Conservation (phyloP, 2,329 filamentous ascomycete genomes). For the Ceratocystis huliohia region DNA sequence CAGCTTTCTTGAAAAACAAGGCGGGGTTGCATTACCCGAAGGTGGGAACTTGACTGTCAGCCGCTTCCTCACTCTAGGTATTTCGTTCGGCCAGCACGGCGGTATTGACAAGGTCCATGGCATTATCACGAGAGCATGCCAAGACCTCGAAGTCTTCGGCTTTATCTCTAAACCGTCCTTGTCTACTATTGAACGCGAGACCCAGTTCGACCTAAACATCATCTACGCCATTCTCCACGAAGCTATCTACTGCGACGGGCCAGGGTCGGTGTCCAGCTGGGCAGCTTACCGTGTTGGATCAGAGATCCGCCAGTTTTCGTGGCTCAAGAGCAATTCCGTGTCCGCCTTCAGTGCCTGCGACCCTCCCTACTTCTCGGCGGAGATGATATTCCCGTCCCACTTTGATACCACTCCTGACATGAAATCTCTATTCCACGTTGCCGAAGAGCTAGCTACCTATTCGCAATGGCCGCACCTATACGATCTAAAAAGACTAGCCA, state of each 20-base stretch:
- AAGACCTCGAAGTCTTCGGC: constrained; percentile 65
- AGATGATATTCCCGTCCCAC: constrained; percentile 84
- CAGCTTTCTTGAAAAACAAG: constrained; percentile 44
- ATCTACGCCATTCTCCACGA: constrained; percentile 85
- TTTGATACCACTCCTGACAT: constrained; percentile 73
- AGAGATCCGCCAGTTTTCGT: constrained; percentile 35
- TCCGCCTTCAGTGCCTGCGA: constrained; percentile 27
- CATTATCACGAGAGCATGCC: constrained; percentile 54
- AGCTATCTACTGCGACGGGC: constrained; percentile 67
- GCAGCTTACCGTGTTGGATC: constrained; percentile 54
- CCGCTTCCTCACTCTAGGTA: constrained; percentile 64
- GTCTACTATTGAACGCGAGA: constrained; percentile 50
- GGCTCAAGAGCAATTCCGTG: constrained; percentile 34
- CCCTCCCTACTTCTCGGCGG: constrained; percentile 70
- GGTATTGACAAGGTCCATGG: constrained; percentile 65
- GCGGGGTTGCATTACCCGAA: constrained; percentile 47
- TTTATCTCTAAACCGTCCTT: constrained; percentile 62
- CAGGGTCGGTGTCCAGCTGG: constrained; percentile 55
- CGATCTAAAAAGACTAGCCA: constrained; percentile 55
- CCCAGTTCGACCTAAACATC: constrained; percentile 60
- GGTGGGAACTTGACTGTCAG: constrained; percentile 61
- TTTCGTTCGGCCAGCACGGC: constrained; percentile 66
- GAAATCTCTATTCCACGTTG: constrained; percentile 51
- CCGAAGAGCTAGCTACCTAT: constrained; percentile 55
- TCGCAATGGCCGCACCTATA: constrained; percentile 66